A percentile compares a stretch with the other conserved stretches of the same genome.
Evolutionary conservation across 176 grass and related monocot genomes (phyloP).

Genomic region (Avena sativa): DNA sequence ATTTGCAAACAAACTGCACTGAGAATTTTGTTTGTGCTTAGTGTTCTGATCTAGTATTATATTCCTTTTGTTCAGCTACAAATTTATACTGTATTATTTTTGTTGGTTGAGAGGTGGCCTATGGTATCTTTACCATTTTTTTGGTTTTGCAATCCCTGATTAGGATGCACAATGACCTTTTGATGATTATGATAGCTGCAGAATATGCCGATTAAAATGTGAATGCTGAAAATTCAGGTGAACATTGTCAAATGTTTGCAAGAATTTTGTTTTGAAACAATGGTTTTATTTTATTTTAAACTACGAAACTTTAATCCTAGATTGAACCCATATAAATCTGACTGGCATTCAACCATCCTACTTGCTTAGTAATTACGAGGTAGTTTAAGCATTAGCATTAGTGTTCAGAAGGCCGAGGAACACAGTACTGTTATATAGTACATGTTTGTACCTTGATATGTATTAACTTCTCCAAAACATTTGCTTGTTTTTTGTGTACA

Average conservation of each 20-base stretch:
- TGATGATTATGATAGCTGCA: not conserved
- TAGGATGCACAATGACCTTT: not conserved
- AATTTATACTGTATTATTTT: not conserved
- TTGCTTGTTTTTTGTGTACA: not conserved
- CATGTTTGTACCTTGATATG: not conserved
- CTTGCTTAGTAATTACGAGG: not conserved
- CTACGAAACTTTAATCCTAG: not conserved
- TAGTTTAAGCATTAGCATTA: not conserved
- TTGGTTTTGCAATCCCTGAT: not conserved
- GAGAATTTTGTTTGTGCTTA: not conserved
- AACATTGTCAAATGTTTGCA: not conserved
- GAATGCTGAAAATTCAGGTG: not conserved
- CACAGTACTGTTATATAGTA: not conserved
- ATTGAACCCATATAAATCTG: slow-evolving; percentile 1
- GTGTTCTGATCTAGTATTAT: not conserved
- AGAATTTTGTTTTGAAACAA: not conserved
- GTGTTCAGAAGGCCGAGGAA: not conserved
- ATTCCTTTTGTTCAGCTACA: not conserved
- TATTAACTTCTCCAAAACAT: not conserved
- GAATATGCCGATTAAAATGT: not conserved
- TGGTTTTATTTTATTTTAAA: not conserved
- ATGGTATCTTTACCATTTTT: not conserved
- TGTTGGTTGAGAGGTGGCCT: not conserved
- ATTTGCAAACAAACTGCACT: not conserved
- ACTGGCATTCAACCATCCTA: not conserved